These are phyloP conservation scores for Tetradesmus lagerheimii DNA, from an alignment of 139 green algal genomes.

Conservation along the genomic window DNA sequence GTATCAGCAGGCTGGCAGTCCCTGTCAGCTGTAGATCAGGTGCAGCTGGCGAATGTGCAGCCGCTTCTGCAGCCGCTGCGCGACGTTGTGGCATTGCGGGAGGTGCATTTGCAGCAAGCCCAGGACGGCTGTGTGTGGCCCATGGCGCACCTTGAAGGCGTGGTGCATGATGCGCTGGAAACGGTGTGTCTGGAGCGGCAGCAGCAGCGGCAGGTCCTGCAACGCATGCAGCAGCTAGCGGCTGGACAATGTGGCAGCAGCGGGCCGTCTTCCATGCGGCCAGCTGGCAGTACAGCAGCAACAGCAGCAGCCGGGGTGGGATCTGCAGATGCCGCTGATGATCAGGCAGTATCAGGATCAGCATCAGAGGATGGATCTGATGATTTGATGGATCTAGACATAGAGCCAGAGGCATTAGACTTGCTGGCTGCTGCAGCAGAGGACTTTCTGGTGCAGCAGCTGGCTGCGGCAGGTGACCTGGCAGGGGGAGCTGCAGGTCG, in stretches of 20 bases:
- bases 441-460: slow-evolving; percentile 42
- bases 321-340: background rate
- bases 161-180: slow-evolving; percentile 7
- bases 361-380: too few species aligned
- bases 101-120: slow-evolving; percentile 25
- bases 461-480: background rate
- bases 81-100: slow-evolving; percentile 15
- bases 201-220: background rate
- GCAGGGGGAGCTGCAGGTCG: slow-evolving; percentile 12
- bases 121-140: background rate
- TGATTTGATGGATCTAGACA: background rate
- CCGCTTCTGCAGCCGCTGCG: slow-evolving; percentile 25
- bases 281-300: background rate
- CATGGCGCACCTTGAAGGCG: background rate
- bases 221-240: slow-evolving; percentile 12
- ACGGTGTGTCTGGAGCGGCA: background rate
- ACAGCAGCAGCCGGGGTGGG: background rate
- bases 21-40: background rate
- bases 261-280: background rate
- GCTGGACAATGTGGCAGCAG: background rate
- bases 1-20: background rate
- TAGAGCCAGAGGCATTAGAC: slow-evolving; percentile 15
- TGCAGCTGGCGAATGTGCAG: background rate
- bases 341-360: background rate
- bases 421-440: slow-evolving; percentile 22